Base-by-base conservation (phyloP, 768 basidiomycete genomes). In the Agrocybe pediades region DNA sequence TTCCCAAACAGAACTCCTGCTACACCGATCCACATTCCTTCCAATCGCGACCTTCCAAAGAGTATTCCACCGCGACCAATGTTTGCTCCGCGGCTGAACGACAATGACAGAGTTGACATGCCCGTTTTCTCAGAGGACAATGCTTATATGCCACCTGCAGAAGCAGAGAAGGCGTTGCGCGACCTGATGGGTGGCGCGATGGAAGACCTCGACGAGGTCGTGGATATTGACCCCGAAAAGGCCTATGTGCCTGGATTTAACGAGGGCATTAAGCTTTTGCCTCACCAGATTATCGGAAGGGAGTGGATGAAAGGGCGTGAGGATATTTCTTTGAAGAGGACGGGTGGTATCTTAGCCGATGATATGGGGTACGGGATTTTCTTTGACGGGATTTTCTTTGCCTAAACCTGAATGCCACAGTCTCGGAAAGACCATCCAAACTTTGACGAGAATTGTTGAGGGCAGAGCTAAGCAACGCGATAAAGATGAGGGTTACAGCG, bases 351-450 rank as follows among this genome's bases (percentile, higher is more conserved):
- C 59, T 73, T 97, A 13, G 94, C 94, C 4, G 95, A 98, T 66
- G 91, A 91, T 63, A 92, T 92, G 88, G 90, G 89, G 89, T 88
- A 61, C 45, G 77, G 60, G 19, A 24, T 17, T n/a, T 43, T 19
- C 17, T 51, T 50, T 19, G 6, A 44, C 29, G 11, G 46, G 25
- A 46, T 19, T 40, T 58, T 23, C 17, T 40, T 52, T 55, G 41
- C 41, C 24, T n/a, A 42, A 36, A 47, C 40, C 55, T 27, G 16
- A 3, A 15, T 40, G 9, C 15, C 26, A 23, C 49, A 90, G 88
- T 54, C 77, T 92, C 1, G 90, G 90, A 1, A 93, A 95, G 73
- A 99, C 97, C 0, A 90, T 98, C 20, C 96, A 98, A 64, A 90
- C 91, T 0, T 74, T 98, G 11, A 81, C 88, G 0, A 83, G 93